A percentile compares a stretch with the other conserved stretches of the same genome.
These are phyloP conservation scores for Hericium erinaceus DNA, from an alignment of 768 basidiomycete species.

Conservation along the genomic window DNA sequence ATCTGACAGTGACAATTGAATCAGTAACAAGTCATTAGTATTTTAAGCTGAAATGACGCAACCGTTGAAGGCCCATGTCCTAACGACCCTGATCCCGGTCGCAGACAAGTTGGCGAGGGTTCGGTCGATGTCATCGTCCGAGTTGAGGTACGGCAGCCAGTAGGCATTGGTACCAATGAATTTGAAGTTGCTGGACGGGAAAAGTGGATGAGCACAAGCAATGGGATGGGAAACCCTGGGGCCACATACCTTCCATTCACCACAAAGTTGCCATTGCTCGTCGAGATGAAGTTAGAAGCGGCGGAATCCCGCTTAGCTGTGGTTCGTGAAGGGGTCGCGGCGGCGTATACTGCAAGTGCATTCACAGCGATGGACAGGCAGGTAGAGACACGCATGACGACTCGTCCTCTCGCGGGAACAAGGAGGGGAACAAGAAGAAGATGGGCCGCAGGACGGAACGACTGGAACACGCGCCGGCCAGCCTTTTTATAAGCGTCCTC, in stretches of 20 bases:
- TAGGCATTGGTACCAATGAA: conserved; percentile 56
- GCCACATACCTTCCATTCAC: conserved; percentile 8
- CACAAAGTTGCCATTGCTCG: background rate
- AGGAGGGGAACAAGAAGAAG: background rate
- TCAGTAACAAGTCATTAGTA: background rate
- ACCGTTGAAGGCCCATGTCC: conserved; percentile 72
- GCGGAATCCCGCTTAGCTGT: background rate
- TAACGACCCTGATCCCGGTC: conserved; percentile 47
- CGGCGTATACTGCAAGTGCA: background rate
- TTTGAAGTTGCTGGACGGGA: conserved; percentile 17
- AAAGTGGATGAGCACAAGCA: background rate
- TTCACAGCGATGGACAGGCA: conserved; percentile 1
- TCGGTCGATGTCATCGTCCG: conserved; percentile 43
- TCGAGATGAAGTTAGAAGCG: conserved; percentile 3
- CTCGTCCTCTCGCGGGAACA: background rate
- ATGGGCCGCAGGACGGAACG: background rate
- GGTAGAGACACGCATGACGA: conserved; percentile 4
- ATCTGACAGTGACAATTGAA: conserved; percentile 2
- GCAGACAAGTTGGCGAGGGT: conserved; percentile 51
- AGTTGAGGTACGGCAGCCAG: conserved; percentile 52
- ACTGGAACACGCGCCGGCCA: background rate
- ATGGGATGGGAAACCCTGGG: background rate
- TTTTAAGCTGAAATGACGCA: conserved; percentile 2
- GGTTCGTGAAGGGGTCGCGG: conserved; percentile 1
- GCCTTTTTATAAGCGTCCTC: background rate